Base-by-base conservation (phyloP, 768 basidiomycete species). In the Leucocoprinus leucothites region DNA sequence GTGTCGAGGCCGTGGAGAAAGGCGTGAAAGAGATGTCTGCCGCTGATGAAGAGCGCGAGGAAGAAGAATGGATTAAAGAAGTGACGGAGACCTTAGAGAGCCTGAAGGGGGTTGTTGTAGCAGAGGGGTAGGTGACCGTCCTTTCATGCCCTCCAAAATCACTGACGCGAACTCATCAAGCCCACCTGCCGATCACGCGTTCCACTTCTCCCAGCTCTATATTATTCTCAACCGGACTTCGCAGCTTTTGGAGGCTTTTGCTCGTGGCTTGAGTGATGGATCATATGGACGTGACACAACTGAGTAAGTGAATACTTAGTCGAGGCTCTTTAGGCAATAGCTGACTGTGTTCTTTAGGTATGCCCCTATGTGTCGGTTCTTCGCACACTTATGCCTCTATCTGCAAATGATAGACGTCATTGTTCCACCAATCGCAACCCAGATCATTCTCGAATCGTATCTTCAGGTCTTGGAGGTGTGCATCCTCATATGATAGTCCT, bases 381-480 rank as follows among this genome's bases (percentile, higher is more conserved):
- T 96, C 64, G 89, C 94, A 0, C 96, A 99, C 65, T 74, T 98
- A 21, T 92, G 92, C 60, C 83, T 98, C 26, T 93, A 87, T 71
- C 77, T 97, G 3, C 85, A 89, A 58, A 82, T 93, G 71, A 89
- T 97, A 34, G 87, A 88, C 48, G 71, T 87, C 34, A 67, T 82
- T 0, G 81, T 92, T 0, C 89, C 94, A 0, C 84, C 87, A 1
- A 68, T 83, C 11, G 83, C 91, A 0, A 86, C 84, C 0, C 92
- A 96, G 64, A 71, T 80, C 26, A 91, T 99, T 49, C 72, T 98
- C 24, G 90, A 96, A 64, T 84, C 89, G 0, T 99, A 98, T 65
- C 80, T 98, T 4, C 82, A 83, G 57, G 88, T 94, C 2, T 81
- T 98, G 2, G 92, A 98, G 77, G 89, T 86, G 24, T 44, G 79